Evolutionary conservation across 495 filamentous ascomycete species (phyloP), one percentile per base, ranked within the genome.

Genomic region (Daldinia concentrica): DNA sequence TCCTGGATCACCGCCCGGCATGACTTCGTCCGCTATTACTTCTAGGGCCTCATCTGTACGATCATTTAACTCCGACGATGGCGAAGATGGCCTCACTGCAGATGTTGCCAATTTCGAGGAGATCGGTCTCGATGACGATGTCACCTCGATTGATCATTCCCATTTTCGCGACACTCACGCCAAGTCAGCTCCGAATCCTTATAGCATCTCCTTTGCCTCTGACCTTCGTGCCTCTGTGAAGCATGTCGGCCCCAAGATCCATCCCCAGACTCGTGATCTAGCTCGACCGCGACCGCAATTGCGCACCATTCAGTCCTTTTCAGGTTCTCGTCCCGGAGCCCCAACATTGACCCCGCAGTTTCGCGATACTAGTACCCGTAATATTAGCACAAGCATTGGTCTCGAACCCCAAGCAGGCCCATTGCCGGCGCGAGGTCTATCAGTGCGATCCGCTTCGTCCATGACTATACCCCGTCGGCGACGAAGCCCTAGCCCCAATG

Each of bases 11-110:
- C 93, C 93, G 43, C 94, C 94, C 67, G 92, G 92, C 66, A 85
- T 97, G 76, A 93, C 90, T 68, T 87, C 88, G 55, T 96, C 93
- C 48, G 72, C 71, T 34, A 95, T 93, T 76, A 95, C 92, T 63
- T 96, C 93, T 63, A 95, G 96, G 77, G 92, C 91, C 36, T 95
- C 93, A 15, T 95, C 94, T n/a, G 90, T 94, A 66, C 90, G 89
- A 71, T 96, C 92, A 15, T 88, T 91, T 29, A 87, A 88, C 51
- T 90, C 90, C 45, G 91, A 90, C 71, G 62, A 66, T 3, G 76
- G 55, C 14, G 85, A 89, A 30, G 87, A 89, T 62, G 86, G 84
- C 63, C 86, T 86, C 64, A 84, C 92, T 45, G 86, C 88, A 34
- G 91, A 95, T 75, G 86, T 89, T 43, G 86, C 85, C 57, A 90